A percentile compares a stretch with the other conserved stretches of the same genome.
Conservation (phyloP, 163 green algal genomes). For the Prototheca stagnorum region DNA sequence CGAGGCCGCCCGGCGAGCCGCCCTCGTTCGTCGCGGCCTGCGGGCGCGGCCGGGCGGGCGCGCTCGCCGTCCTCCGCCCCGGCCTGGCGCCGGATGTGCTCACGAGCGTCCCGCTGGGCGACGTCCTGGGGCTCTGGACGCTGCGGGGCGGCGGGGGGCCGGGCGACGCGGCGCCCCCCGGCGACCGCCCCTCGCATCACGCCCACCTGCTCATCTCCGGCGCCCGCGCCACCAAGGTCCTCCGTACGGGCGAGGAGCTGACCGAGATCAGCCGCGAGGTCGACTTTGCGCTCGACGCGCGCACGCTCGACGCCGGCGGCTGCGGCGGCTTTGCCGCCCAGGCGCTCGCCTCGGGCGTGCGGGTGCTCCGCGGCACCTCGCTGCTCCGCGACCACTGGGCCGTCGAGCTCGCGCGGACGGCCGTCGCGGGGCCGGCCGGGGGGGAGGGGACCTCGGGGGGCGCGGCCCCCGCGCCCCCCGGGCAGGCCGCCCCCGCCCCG, state of each 20-base stretch:
- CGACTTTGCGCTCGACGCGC: conserved; percentile 31
- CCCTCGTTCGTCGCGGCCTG: no score
- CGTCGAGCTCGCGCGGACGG: conserved; percentile 28
- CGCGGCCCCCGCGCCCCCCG: conserved; percentile 2
- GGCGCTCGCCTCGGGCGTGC: no score
- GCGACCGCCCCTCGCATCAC: conserved; percentile 22
- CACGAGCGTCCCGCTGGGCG: no score
- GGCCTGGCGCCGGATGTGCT: no score
- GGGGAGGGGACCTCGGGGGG: no score
- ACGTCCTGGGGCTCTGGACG: conserved; percentile 54
- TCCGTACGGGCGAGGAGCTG: conserved; percentile 52
- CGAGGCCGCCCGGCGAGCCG: no score
- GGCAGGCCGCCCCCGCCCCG: conserved; percentile 15
- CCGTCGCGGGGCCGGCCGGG: no score
- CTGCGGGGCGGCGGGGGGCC: conserved; percentile 24
- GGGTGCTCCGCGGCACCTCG: conserved; percentile 7
- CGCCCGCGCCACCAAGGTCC: conserved; percentile 42
- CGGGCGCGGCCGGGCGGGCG: no score
- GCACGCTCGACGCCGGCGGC: conserved; percentile 47
- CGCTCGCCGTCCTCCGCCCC: no score
- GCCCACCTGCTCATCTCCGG: conserved; percentile 59
- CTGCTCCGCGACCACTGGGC: conserved; percentile 29
- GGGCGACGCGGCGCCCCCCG: neutral
- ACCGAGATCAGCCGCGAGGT: conserved; percentile 38
- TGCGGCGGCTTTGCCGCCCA: neutral